phyloP scores from a whole-genome alignment of 148 eudicot genomes.

The Rhododendron ovatum region DNA sequence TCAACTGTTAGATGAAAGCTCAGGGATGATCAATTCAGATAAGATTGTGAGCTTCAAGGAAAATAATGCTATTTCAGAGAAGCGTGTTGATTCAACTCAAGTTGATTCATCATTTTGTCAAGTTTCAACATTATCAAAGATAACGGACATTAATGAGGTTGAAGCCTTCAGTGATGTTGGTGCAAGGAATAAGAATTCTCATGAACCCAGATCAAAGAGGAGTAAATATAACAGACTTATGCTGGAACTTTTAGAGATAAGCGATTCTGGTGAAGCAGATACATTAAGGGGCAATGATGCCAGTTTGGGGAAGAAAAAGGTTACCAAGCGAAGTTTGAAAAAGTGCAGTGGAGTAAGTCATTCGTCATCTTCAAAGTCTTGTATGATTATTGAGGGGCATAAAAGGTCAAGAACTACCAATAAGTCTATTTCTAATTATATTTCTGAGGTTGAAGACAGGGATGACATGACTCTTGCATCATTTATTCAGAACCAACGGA shows the following conservation, averaged over 20 bases:
- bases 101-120: slow-evolving; percentile 14
- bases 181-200: slow-evolving; percentile 2
- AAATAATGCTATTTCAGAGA: slow-evolving; percentile 19
- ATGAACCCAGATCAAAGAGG: not conserved
- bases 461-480: slow-evolving; percentile 23
- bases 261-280: slow-evolving; percentile 4
- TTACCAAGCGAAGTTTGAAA: not conserved
- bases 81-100: slow-evolving; percentile 13
- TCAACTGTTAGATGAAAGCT: not conserved
- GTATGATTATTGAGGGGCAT: not conserved
- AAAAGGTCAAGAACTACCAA: not conserved
- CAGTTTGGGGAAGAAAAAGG: slow-evolving; percentile 12
- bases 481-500: slow-evolving; percentile 13
- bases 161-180: not conserved
- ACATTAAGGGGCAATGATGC: slow-evolving; percentile 6
- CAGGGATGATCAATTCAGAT: not conserved
- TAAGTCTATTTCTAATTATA: not conserved
- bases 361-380: not conserved
- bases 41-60: slow-evolving; percentile 13
- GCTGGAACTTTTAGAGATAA: slow-evolving; percentile 7
- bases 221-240: slow-evolving; percentile 3
- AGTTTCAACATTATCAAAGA: not conserved
- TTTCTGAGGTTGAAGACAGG: not conserved
- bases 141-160: not conserved
- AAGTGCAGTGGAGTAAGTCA: not conserved